Evolutionary conservation across 2,329 filamentous ascomycete genomes (phyloP).

Genomic region (Phoma sp.): DNA sequence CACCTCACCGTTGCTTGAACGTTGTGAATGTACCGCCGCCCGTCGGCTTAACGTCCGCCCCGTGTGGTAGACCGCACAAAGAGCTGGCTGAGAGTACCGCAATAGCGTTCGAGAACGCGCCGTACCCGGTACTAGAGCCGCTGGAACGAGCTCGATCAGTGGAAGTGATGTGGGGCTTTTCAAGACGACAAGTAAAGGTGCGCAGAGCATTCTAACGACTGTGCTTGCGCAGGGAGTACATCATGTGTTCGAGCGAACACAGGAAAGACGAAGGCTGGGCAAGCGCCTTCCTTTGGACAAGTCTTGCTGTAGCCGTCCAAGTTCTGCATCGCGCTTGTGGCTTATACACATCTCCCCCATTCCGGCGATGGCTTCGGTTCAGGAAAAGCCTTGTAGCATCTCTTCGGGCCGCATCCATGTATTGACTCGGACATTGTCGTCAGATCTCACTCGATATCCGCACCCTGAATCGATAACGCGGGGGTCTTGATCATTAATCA

Average conservation of each 20-base stretch:
- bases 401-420: not conserved
- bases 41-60: constrained; percentile 8
- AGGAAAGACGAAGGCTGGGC: not conserved
- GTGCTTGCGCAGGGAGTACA: not conserved
- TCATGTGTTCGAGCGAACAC: not conserved
- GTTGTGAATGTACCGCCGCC: not conserved
- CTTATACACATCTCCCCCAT: not conserved
- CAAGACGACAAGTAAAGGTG: constrained; percentile 1
- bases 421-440: constrained; percentile 7
- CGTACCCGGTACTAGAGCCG: not conserved
- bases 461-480: constrained; percentile 9
- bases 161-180: constrained; percentile 7
- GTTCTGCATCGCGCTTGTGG: not conserved
- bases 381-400: not conserved
- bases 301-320: not conserved
- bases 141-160: not conserved
- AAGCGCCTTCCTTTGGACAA: not conserved
- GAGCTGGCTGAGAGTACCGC: constrained; percentile 1
- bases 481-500: constrained; percentile 7
- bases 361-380: not conserved
- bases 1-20: not conserved
- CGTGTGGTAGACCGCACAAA: not conserved
- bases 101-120: constrained; percentile 3
- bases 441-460: constrained; percentile 17
- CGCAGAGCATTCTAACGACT: constrained; percentile 4